Evolutionary conservation across 2,329 filamentous ascomycete genomes (phyloP).

Genomic region (Bipolaris bicolor): DNA sequence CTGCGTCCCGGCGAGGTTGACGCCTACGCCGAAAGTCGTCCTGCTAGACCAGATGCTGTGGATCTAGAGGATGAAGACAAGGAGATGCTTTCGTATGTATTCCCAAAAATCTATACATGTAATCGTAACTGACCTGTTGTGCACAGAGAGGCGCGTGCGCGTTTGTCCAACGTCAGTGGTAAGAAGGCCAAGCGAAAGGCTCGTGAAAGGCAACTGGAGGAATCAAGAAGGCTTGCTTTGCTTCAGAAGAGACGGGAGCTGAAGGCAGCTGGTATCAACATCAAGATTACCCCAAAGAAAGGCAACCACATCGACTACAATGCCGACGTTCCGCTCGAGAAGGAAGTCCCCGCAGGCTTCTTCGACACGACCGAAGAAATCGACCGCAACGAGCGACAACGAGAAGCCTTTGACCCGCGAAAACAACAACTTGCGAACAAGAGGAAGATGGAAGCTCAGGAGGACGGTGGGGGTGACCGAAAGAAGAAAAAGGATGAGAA

Average conservation of each 20-base stretch:
- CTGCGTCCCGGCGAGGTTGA: constrained; percentile 92
- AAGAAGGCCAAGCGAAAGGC: constrained; percentile 99
- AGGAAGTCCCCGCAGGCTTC: constrained; percentile 84
- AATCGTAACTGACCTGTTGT: not conserved
- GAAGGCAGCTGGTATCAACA: constrained; percentile 97
- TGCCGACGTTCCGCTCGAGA: constrained; percentile 97
- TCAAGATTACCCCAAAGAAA: constrained; percentile 90
- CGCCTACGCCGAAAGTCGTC: constrained; percentile 96
- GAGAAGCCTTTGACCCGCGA: constrained; percentile 85
- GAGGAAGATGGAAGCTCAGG: constrained; percentile 89
- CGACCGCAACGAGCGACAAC: constrained; percentile 78
- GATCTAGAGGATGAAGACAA: constrained; percentile 99
- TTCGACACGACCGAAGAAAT: constrained; percentile 91
- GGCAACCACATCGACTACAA: constrained; percentile 99
- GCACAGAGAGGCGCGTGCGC: constrained; percentile 78
- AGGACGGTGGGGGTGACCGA: constrained; percentile 78
- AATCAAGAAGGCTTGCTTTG: constrained; percentile 85
- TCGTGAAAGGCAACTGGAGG: constrained; percentile 91
- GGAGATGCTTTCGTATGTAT: constrained; percentile 83
- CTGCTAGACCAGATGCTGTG: constrained; percentile 92
- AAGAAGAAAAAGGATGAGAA: constrained; percentile 84
- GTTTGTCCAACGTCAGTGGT: constrained; percentile 95
- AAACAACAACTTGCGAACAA: constrained; percentile 92
- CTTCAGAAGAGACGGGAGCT: constrained; percentile 95
- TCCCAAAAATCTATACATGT: not conserved